phyloP scores from a whole-genome alignment of 176 grass and related monocot genomes.

The Bromus sterilis region DNA sequence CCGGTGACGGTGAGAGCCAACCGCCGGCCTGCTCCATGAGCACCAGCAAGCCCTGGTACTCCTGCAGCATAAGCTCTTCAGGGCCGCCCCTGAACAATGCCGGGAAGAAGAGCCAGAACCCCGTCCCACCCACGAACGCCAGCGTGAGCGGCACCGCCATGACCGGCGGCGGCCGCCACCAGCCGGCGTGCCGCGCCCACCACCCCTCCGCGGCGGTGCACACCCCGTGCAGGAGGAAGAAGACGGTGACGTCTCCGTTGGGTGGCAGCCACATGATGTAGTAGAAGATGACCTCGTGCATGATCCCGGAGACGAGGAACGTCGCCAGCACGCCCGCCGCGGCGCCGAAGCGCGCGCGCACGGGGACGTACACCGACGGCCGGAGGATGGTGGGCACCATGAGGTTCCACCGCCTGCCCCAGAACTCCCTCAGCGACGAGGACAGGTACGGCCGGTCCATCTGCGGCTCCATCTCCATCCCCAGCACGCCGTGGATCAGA shows the following conservation, averaged over 20 bases:
- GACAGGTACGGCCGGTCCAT: constrained; percentile 35
- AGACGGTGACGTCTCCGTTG: constrained; percentile 40
- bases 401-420: too few relatives aligned
- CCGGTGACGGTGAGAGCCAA: background rate
- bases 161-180: constrained; percentile 20
- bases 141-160: too few relatives aligned
- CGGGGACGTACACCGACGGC: too few relatives aligned
- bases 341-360: constrained; percentile 14
- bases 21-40: background rate
- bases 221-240: constrained; percentile 54
- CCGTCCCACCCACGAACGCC: constrained; percentile 38
- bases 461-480: constrained; percentile 59
- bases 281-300: constrained; percentile 72
- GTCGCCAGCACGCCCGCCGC: constrained; percentile 25
- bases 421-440: constrained; percentile 51
- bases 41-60: background rate
- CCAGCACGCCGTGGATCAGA: too few relatives aligned
- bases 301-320: constrained; percentile 66
- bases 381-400: too few relatives aligned
- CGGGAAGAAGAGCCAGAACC: constrained; percentile 43
- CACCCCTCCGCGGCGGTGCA: constrained; percentile 37
- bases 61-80: constrained; percentile 30
- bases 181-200: background rate
- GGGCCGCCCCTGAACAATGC: constrained; percentile 29
- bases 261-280: constrained; percentile 32